Conservation (phyloP, 768 basidiomycete genomes). For the Saitozyma podzolica region DNA sequence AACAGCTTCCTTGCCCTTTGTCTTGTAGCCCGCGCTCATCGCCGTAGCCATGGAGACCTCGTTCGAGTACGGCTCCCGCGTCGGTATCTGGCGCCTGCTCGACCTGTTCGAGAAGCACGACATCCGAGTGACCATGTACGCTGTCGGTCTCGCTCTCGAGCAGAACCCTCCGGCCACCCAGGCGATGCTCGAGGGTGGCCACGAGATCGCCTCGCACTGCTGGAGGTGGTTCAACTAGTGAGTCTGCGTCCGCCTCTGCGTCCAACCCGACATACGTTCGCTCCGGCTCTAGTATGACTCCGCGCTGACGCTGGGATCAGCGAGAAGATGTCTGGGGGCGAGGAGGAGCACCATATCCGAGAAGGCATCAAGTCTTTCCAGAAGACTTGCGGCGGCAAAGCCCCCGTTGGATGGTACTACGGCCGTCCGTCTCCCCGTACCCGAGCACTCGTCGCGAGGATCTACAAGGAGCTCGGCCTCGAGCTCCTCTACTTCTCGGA, state of each 20-base stretch:
- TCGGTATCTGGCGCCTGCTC: conserved; percentile 19
- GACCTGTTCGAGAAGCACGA: conserved; percentile 17
- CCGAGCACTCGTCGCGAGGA: conserved; percentile 14
- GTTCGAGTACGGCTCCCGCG: conserved; percentile 21
- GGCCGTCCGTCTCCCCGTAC: conserved; percentile 17
- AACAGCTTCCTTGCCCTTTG: too few relatives aligned
- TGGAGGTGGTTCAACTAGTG: conserved; percentile 21
- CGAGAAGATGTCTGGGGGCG: conserved; percentile 10
- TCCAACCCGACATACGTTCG: not conserved
- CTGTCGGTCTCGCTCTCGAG: conserved; percentile 15
- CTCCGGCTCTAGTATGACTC: not conserved
- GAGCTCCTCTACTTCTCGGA: conserved; percentile 13
- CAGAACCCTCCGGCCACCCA: conserved; percentile 10
- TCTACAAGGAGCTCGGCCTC: conserved; percentile 18
- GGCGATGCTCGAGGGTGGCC: conserved; percentile 9
- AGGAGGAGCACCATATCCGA: conserved; percentile 17
- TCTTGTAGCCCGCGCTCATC: not conserved
- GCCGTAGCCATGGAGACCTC: conserved; percentile 16
- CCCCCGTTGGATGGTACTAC: conserved; percentile 24
- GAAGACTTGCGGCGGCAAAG: conserved; percentile 12
- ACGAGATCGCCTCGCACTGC: conserved; percentile 19
- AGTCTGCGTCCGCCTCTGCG: not conserved
- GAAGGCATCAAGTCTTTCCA: conserved; percentile 14
- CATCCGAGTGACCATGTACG: conserved; percentile 19
- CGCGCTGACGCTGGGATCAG: not conserved